These are phyloP conservation scores for Corchorus olitorius DNA, from an alignment of 345 rosid genomes.

Conservation along the genomic window DNA sequence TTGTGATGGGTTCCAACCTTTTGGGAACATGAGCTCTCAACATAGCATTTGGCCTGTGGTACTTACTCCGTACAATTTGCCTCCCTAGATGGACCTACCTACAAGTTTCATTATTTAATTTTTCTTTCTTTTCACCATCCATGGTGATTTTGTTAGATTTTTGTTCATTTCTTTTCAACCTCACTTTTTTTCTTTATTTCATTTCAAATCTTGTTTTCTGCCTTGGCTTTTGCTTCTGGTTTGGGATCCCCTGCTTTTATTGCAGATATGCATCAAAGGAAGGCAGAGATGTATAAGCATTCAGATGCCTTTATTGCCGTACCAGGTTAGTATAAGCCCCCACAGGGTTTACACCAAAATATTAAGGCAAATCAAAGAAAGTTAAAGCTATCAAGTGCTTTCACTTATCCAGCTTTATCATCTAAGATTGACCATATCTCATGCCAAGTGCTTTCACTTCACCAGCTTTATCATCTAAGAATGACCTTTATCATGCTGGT, in stretches of 20 bases:
- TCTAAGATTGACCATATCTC: constrained; percentile 18
- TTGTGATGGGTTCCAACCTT: no score
- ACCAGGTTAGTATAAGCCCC: constrained; percentile 70
- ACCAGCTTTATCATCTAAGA: no score
- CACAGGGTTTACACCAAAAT: constrained; percentile 25
- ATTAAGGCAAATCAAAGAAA: constrained; percentile 27
- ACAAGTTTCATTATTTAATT: constrained; percentile 17
- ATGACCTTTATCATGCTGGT: no score
- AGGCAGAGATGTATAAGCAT: constrained; percentile 99
- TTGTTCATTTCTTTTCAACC: constrained; percentile 28
- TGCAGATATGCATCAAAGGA: constrained; percentile 99
- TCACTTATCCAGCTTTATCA: constrained; percentile 20
- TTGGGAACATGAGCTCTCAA: no score
- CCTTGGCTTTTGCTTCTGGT: constrained; percentile 17
- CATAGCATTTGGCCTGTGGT: no score
- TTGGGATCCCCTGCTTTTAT: constrained; percentile 37
- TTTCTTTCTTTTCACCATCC: constrained; percentile 1
- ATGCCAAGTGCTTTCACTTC: no score
- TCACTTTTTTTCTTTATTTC: constrained; percentile 27
- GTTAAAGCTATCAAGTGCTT: constrained; percentile 26
- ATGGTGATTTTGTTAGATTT: constrained; percentile 25
- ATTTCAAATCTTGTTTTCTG: constrained; percentile 34
- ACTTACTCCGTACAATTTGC: no score
- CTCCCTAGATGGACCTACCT: constrained; percentile 18
- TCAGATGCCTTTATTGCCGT: constrained; percentile 99